Evolutionary conservation across 805 yeast genomes (phyloP).

Genomic region (Myxozyma monticola): DNA sequence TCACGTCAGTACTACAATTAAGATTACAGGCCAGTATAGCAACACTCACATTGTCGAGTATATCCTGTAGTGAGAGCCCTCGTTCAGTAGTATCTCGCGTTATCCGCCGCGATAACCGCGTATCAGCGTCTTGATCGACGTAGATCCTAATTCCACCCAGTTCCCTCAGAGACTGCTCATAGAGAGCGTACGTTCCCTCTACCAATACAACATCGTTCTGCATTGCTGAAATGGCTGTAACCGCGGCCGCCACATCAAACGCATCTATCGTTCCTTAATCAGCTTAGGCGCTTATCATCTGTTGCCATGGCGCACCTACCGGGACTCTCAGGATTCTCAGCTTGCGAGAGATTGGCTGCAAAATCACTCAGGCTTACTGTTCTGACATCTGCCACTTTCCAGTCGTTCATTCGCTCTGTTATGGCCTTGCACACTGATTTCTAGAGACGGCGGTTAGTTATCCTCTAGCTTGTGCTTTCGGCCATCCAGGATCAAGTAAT

Average conservation of each 20-base stretch:
- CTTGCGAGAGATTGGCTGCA: background rate
- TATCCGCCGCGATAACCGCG: conserved; percentile 73
- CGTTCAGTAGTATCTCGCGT: conserved; percentile 20
- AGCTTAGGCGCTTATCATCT: background rate
- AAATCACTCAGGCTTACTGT: conserved; percentile 11
- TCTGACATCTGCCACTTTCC: conserved; percentile 16
- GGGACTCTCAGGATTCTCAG: conserved; percentile 22
- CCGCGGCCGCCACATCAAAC: conserved; percentile 10
- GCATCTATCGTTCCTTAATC: conserved; percentile 8
- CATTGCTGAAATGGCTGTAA: conserved; percentile 1
- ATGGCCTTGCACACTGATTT: conserved; percentile 21
- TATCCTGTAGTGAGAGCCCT: conserved; percentile 8
- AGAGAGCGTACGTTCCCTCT: conserved; percentile 80
- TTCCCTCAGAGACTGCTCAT: conserved; percentile 44
- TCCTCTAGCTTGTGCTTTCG: too few relatives aligned
- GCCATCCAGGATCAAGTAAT: background rate
- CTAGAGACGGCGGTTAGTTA: too few relatives aligned
- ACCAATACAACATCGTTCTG: conserved; percentile 48
- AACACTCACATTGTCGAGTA: conserved; percentile 18
- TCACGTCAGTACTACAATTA: background rate
- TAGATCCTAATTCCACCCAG: conserved; percentile 70
- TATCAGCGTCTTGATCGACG: conserved; percentile 83
- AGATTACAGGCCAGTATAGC: too few relatives aligned
- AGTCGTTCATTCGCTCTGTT: conserved; percentile 10
- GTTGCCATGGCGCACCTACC: conserved; percentile 2